phyloP scores from a whole-genome alignment of 2,329 filamentous ascomycete species.

The Talaromyces sp. region DNA sequence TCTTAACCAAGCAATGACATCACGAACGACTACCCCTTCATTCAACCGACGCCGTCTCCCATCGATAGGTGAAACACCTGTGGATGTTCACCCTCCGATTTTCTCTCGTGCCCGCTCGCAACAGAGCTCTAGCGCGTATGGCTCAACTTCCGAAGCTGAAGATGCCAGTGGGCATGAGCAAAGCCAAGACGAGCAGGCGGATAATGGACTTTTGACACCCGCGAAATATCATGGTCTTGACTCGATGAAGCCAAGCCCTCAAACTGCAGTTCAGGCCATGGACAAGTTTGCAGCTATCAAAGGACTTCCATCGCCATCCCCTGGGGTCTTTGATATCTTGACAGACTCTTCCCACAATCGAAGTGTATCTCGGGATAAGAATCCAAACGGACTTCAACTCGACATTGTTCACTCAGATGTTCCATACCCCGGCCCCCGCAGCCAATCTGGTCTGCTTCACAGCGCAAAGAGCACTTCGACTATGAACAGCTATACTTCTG shows the following conservation, averaged over 20 bases:
- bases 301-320: conserved; percentile 69
- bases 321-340: conserved; percentile 63
- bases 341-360: conserved; percentile 63
- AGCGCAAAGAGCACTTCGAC: conserved; percentile 42
- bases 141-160: conserved; percentile 51
- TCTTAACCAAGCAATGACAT: conserved; percentile 70
- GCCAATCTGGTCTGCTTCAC: conserved; percentile 57
- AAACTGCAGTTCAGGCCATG: conserved; percentile 69
- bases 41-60: conserved; percentile 69
- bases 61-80: conserved; percentile 73
- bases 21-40: conserved; percentile 63
- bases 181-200: conserved; percentile 35
- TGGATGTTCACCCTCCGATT: conserved; percentile 51
- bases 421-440: conserved; percentile 54
- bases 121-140: conserved; percentile 49
- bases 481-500: conserved; percentile 52
- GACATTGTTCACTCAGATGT: conserved; percentile 58
- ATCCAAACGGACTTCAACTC: conserved; percentile 73
- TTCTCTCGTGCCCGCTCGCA: conserved; percentile 46
- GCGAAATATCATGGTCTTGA: conserved; percentile 47
- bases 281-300: conserved; percentile 60
- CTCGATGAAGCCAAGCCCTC: conserved; percentile 50
- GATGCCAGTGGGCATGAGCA: conserved; percentile 29
- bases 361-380: conserved; percentile 70
- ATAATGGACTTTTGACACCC: conserved; percentile 46